Evolutionary conservation across 768 basidiomycete species (phyloP).

Genomic region (Xerocomus potaroensis): DNA sequence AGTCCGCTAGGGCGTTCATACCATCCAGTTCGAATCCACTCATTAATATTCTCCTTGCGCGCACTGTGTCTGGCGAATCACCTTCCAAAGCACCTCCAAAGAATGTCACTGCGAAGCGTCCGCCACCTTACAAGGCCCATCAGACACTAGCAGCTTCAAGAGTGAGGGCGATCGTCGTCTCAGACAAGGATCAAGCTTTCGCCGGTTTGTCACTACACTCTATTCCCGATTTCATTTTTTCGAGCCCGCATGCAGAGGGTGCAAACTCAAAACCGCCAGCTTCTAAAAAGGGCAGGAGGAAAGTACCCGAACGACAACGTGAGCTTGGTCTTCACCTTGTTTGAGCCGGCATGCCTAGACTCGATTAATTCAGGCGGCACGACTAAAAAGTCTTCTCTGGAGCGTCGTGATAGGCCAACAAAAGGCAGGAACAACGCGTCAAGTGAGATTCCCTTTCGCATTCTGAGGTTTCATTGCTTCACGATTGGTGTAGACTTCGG

Average conservation of each 20-base stretch:
- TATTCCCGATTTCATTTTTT: background rate
- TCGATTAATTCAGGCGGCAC: background rate
- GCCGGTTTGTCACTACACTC: conserved; percentile 11
- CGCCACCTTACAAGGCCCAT: background rate
- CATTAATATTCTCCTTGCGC: conserved; percentile 49
- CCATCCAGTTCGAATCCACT: conserved; percentile 48
- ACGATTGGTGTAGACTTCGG: conserved; percentile 1
- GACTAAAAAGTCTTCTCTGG: conserved; percentile 7
- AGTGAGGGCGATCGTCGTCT: background rate
- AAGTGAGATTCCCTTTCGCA: conserved; percentile 1
- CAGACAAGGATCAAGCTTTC: background rate
- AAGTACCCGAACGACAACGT: conserved; percentile 5
- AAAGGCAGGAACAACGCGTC: conserved; percentile 12
- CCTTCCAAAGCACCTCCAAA: conserved; percentile 33
- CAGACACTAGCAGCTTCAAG: conserved; percentile 1
- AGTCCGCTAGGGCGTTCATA: conserved; percentile 44
- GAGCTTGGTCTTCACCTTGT: background rate
- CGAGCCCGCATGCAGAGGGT: conserved; percentile 7
- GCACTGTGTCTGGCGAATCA: conserved; percentile 44
- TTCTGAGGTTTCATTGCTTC: background rate
- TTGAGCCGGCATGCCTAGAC: background rate
- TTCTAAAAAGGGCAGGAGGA: conserved; percentile 10
- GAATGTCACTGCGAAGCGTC: background rate
- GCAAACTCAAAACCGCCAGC: conserved; percentile 7
- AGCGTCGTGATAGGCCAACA: conserved; percentile 11